Percentiles rank a stretch among this genome's conserved stretches.
phyloP scores from a whole-genome alignment of 371 early-diverging fungal genomes.

The Mucor racemosus region DNA sequence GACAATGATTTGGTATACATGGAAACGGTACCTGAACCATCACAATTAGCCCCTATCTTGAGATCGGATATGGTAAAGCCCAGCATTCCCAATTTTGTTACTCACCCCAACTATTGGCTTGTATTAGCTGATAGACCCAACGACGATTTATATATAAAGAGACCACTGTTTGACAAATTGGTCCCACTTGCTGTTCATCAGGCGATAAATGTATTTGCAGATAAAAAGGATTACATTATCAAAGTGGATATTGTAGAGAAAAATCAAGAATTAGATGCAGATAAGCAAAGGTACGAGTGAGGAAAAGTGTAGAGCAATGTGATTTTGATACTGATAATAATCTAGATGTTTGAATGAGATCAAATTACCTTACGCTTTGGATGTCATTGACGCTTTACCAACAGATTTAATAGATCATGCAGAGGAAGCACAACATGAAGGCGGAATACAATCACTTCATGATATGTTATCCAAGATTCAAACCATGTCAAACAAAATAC shows the following conservation, averaged over 20 bases:
- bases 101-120: constrained; percentile 41
- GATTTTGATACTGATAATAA: neutral
- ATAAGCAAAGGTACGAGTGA: constrained; percentile 55
- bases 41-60: constrained; percentile 63
- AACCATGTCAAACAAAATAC: constrained; percentile 55
- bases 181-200: constrained; percentile 92
- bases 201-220: constrained; percentile 80
- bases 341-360: constrained; percentile 31
- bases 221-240: constrained; percentile 75
- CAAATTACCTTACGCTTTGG: constrained; percentile 32
- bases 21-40: constrained; percentile 73
- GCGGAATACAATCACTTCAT: constrained; percentile 69
- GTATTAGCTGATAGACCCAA: constrained; percentile 27
- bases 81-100: constrained; percentile 43
- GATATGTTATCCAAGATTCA: constrained; percentile 66
- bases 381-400: constrained; percentile 69
- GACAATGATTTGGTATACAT: constrained; percentile 91
- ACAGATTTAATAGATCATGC: constrained; percentile 64
- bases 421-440: constrained; percentile 75
- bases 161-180: constrained; percentile 81
- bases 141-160: constrained; percentile 51
- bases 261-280: constrained; percentile 65
- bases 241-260: constrained; percentile 64
- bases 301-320: neutral
- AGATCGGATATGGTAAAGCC: constrained; percentile 80